Conservation (phyloP, 177 flowering plant species). For the Vitis hybrid region DNA sequence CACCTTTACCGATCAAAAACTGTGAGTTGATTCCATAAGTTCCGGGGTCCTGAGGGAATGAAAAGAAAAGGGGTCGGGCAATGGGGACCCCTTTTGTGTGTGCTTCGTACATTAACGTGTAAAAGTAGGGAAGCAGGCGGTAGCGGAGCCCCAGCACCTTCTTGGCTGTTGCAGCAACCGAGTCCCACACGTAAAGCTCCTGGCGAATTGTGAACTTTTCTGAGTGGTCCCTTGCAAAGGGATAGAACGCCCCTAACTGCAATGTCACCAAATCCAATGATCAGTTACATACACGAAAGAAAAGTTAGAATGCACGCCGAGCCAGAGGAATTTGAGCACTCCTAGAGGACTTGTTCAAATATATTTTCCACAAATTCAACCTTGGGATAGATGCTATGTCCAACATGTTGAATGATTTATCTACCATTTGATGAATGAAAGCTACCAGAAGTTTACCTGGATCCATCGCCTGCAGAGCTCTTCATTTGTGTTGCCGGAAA, state of each 20-base stretch:
- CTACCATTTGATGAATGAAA: no score
- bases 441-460: conserved; percentile 38
- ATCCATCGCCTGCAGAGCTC: conserved; percentile 85
- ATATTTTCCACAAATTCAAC: no score
- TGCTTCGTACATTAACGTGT: conserved; percentile 77
- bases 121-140: conserved; percentile 69
- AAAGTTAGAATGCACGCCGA: not conserved
- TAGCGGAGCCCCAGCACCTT: conserved; percentile 74
- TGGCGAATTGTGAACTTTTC: conserved; percentile 35
- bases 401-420: no score
- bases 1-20: conserved; percentile 66
- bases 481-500: conserved; percentile 52
- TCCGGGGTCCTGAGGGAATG: conserved; percentile 56
- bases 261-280: not conserved
- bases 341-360: no score
- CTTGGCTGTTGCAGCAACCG: conserved; percentile 70
- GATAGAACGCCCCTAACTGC: conserved; percentile 88
- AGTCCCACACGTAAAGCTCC: conserved; percentile 81
- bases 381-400: no score
- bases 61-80: conserved; percentile 81
- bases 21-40: conserved; percentile 64
- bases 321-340: no score
- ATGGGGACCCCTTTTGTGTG: conserved; percentile 67
- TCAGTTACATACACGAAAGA: not conserved
- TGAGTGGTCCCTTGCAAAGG: conserved; percentile 79